phyloP scores from a whole-genome alignment of 768 basidiomycete species.

The Mrakia hoshinonis region DNA sequence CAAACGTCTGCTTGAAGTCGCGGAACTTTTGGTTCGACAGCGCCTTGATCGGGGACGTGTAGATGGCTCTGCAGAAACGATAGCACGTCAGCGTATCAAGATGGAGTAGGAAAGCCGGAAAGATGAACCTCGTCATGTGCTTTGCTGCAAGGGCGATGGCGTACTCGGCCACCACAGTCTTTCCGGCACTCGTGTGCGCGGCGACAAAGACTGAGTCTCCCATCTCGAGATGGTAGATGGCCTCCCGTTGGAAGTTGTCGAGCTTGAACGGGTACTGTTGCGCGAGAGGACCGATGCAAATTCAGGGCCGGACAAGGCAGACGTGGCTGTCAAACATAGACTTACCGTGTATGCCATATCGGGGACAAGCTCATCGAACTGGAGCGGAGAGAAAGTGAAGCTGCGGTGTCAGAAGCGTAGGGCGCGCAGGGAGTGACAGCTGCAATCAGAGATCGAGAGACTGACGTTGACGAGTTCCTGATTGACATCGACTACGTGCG shows the following conservation, averaged over 20 bases:
- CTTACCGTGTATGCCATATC: conserved; percentile 87
- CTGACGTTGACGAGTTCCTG: conserved; percentile 65
- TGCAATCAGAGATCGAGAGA: neutral
- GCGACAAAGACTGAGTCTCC: conserved; percentile 99
- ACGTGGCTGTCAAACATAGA: neutral
- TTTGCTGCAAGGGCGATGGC: conserved; percentile 93
- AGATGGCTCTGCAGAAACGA: conserved; percentile 64
- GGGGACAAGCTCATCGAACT: conserved; percentile 80
- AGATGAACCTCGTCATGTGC: conserved; percentile 87
- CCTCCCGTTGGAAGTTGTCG: conserved; percentile 97
- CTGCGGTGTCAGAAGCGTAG: neutral
- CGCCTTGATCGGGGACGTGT: conserved; percentile 97
- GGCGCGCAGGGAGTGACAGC: neutral
- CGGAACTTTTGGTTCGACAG: conserved; percentile 98
- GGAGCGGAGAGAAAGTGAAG: neutral
- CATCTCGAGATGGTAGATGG: conserved; percentile 92
- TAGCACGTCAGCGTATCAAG: neutral
- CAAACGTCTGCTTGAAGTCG: conserved; percentile 96
- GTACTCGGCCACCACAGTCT: conserved; percentile 98
- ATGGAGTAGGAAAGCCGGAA: neutral
- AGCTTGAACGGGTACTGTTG: conserved; percentile 95
- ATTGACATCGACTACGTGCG: conserved; percentile 90
- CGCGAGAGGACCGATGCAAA: neutral
- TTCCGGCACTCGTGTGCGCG: conserved; percentile 98
- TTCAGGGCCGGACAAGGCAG: conserved; percentile 1